Conservation (phyloP, 2,329 filamentous ascomycete species). For the Fusarium proliferatum region DNA sequence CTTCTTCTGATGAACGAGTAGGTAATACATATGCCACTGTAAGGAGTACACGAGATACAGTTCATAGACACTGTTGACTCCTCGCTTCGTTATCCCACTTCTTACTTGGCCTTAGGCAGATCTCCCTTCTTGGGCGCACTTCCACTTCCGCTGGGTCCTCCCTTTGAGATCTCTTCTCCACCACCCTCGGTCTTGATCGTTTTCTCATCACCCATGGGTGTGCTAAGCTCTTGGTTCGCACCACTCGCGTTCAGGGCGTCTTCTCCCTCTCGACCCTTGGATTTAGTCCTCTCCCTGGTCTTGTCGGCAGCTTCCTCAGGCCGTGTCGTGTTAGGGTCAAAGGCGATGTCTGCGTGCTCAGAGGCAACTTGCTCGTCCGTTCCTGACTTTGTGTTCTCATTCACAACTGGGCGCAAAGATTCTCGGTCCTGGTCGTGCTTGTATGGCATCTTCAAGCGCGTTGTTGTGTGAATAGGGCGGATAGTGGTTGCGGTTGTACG, state of each 20-base stretch:
- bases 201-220: constrained; percentile 52
- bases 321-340: constrained; percentile 73
- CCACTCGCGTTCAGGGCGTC: constrained; percentile 56
- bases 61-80: not conserved
- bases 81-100: not conserved
- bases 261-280: constrained; percentile 38
- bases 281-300: constrained; percentile 55
- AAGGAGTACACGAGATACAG: not conserved
- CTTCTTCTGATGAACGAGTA: not conserved
- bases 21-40: not conserved
- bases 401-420: constrained; percentile 71
- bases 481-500: constrained; percentile 29
- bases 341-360: constrained; percentile 70
- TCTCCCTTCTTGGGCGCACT: constrained; percentile 48
- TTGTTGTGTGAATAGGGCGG: constrained; percentile 50
- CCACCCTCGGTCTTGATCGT: constrained; percentile 48
- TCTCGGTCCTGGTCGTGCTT: constrained; percentile 69
- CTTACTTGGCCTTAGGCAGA: constrained; percentile 17
- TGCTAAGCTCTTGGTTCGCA: constrained; percentile 58
- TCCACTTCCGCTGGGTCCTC: constrained; percentile 48
- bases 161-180: constrained; percentile 50
- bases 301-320: constrained; percentile 71
- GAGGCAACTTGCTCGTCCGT: constrained; percentile 70
- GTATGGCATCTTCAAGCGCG: constrained; percentile 51
- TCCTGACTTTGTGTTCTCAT: constrained; percentile 76